Percentiles rank a stretch among this genome's conserved stretches.
phyloP scores from a whole-genome alignment of 805 yeast species.

The Saccharomycopsis microspora region DNA sequence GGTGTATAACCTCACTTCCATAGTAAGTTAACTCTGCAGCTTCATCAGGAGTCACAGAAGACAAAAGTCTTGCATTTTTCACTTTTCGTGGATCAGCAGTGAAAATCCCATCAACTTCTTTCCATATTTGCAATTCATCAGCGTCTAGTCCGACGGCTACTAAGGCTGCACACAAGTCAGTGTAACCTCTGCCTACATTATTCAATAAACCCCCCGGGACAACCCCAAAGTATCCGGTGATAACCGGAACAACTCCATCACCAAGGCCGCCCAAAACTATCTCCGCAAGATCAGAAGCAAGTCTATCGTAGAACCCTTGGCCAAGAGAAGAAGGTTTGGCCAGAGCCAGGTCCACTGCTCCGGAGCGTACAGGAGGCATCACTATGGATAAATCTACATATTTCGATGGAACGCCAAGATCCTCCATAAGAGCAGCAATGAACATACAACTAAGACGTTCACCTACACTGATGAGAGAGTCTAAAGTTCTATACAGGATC shows the following conservation, averaged over 20 bases:
- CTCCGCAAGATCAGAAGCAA: conserved; percentile 41
- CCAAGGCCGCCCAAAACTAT: conserved; percentile 28
- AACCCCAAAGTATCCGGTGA: conserved; percentile 91
- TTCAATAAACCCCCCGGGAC: conserved; percentile 93
- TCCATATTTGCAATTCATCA: conserved; percentile 95
- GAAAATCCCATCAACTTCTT: conserved; percentile 97
- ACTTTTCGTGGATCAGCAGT: conserved; percentile 98
- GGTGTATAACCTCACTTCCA: conserved; percentile 97
- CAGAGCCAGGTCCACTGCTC: conserved; percentile 29
- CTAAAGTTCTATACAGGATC: conserved; percentile 78
- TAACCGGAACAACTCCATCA: conserved; percentile 56
- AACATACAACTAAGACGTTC: conserved; percentile 86
- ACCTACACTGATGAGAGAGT: conserved; percentile 85
- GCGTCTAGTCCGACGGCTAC: conserved; percentile 89
- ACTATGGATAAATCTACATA: conserved; percentile 72
- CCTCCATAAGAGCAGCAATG: conserved; percentile 78
- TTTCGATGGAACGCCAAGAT: conserved; percentile 64
- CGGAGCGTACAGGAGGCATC: conserved; percentile 37
- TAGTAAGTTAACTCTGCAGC: conserved; percentile 97
- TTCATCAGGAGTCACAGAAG: conserved; percentile 93
- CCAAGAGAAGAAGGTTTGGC: conserved; percentile 43
- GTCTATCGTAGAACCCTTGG: conserved; percentile 45
- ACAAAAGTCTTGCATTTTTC: conserved; percentile 72
- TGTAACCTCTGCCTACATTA: conserved; percentile 95
- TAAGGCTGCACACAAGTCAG: conserved; percentile 95